Conservation (phyloP, 306 rosid species). For the Comarum palustre region DNA sequence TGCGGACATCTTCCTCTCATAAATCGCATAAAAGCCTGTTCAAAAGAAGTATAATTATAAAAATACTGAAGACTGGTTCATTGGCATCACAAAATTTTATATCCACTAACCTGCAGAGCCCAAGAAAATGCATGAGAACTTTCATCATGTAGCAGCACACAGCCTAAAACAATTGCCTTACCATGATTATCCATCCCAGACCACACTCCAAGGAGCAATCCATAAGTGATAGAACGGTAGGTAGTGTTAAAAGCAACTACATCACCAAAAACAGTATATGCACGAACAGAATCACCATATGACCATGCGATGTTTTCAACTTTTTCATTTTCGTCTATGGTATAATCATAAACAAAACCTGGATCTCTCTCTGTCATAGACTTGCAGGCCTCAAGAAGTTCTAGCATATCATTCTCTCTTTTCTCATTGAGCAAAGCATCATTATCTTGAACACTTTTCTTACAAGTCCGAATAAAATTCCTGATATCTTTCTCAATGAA, state of each 20-base stretch:
- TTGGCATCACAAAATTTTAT: constrained; percentile 34
- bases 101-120: constrained; percentile 64
- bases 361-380: constrained; percentile 45
- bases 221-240: constrained; percentile 51
- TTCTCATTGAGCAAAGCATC: constrained; percentile 59
- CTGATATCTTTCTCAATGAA: constrained; percentile 75
- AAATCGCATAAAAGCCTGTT: constrained; percentile 59
- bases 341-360: constrained; percentile 42
- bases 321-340: constrained; percentile 43
- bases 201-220: constrained; percentile 61
- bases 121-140: constrained; percentile 48
- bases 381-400: constrained; percentile 57
- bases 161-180: constrained; percentile 46
- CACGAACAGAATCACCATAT: constrained; percentile 44
- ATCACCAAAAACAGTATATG: constrained; percentile 49
- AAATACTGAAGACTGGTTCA: constrained; percentile 27
- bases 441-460: constrained; percentile 62
- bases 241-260: constrained; percentile 55
- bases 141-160: constrained; percentile 61
- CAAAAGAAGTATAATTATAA: constrained; percentile 36
- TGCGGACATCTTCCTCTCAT: constrained; percentile 61
- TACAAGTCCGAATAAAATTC: constrained; percentile 62
- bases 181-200: constrained; percentile 57
- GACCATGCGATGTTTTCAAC: constrained; percentile 63
- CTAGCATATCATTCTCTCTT: constrained; percentile 54